Percentiles rank a stretch among this genome's conserved stretches.
These are phyloP conservation scores for Ustilago xerochloae DNA, from an alignment of 1,284 basidiomycete species.

Conservation along the genomic window DNA sequence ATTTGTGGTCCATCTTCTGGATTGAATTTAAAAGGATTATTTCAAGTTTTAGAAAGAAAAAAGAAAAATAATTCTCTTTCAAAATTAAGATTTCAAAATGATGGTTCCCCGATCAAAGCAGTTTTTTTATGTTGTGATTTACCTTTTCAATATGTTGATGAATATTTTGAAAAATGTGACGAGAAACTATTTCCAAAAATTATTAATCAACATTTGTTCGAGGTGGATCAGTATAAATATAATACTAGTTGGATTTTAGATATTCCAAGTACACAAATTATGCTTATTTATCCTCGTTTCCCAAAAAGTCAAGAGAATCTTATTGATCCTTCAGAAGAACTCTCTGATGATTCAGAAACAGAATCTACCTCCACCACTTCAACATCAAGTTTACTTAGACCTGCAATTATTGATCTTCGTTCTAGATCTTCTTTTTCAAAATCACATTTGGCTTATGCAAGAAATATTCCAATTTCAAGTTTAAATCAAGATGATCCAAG, in stretches of 20 bases:
- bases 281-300: slow-evolving; percentile 39
- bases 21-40: slow-evolving; percentile 38
- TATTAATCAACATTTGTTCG: slow-evolving; percentile 41
- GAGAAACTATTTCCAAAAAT: slow-evolving; percentile 19
- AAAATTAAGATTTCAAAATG: slow-evolving; percentile 24
- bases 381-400: slow-evolving; percentile 6
- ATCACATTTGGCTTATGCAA: slow-evolving; percentile 11
- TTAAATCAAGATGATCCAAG: slow-evolving; percentile 21
- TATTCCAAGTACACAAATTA: slow-evolving; percentile 17
- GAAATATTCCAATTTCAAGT: slow-evolving; percentile 28
- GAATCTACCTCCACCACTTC: not conserved
- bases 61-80: slow-evolving; percentile 29
- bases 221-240: slow-evolving; percentile 40
- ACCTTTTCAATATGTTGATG: slow-evolving; percentile 51
- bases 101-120: slow-evolving; percentile 30
- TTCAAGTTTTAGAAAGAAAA: slow-evolving; percentile 30
- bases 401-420: slow-evolving; percentile 32
- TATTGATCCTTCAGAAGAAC: slow-evolving; percentile 8
- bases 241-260: slow-evolving; percentile 37
- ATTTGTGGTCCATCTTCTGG: slow-evolving; percentile 44
- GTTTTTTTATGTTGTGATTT: slow-evolving; percentile 52
- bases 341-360: slow-evolving; percentile 9
- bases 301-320: not conserved
- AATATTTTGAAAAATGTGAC: slow-evolving; percentile 42
- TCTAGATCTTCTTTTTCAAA: slow-evolving; percentile 10